Base-by-base conservation (phyloP, 345 rosid genomes). In the Boechera stricta region DNA sequence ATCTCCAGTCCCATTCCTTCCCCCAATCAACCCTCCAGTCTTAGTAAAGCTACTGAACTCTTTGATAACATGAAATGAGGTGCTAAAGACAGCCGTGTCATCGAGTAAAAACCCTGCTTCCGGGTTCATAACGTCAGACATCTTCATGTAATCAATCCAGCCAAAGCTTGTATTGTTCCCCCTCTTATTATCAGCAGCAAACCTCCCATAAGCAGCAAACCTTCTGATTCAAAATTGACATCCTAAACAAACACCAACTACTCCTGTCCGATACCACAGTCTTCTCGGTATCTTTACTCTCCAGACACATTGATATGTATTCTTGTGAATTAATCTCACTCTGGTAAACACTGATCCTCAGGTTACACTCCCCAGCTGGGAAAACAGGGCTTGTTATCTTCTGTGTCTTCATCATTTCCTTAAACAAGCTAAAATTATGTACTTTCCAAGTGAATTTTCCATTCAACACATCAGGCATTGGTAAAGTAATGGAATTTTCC, bases 391-490 rank as follows among this genome's bases (percentile, higher is more conserved):
- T 95, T 97, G 93, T 91, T 77, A 95, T 90, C 92, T 96, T 96
- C 84, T 93, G 99, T 0, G 97, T 93, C 84, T 91, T 96, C 0
- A 96, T 89, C 99, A 96, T 96, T 11, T 96, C 99, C 78, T 89
- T 91, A 61, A 96, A 96, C 77, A 96, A 79, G 73, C 97, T 87
- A 85, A 96, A 96, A 80, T 95, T 95, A 84, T 93, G 92, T 6
- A 96, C 98, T 65, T 89, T 96, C 99, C 99, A 96, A 29, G 97
- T 93, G 62, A 91, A 96, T 16, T 96, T 96, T 0, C 99, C 99
- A 69, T 93, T 93, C 83, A 89, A 79, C 1, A 93, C 97, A 82
- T 96, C 98, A 1, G 92, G 85, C 15, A 83, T 89, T 1, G 96
- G 93, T 9, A 85, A 88, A 11, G 83, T 78, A 0, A 86, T 90